Evolutionary conservation across 805 yeast species (phyloP).

Genomic region (Zygoascus flipseniorum): DNA sequence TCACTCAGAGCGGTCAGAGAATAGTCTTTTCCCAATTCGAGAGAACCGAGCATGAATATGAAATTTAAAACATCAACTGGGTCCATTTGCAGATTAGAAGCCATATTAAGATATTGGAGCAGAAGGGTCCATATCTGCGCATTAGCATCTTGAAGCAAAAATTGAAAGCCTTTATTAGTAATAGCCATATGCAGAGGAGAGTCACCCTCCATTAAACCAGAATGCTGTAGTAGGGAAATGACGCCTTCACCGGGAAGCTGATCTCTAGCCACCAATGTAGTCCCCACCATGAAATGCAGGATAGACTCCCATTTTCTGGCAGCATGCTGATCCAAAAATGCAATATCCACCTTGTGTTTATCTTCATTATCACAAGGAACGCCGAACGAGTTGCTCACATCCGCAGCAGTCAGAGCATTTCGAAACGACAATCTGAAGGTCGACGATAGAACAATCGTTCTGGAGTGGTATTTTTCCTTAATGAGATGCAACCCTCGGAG

Average conservation of each 20-base stretch:
- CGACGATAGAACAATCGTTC: constrained; percentile 46
- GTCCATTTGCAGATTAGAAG: constrained; percentile 82
- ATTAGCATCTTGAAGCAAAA: constrained; percentile 82
- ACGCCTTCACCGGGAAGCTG: constrained; percentile 76
- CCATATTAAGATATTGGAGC: constrained; percentile 75
- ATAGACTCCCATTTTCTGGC: constrained; percentile 89
- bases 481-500: constrained; percentile 69
- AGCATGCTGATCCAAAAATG: constrained; percentile 70
- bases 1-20: constrained; percentile 59
- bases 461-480: constrained; percentile 41
- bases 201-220: constrained; percentile 78
- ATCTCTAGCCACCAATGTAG: constrained; percentile 38
- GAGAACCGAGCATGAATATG: constrained; percentile 84
- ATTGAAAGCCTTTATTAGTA: constrained; percentile 91
- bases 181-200: constrained; percentile 41
- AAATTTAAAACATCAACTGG: constrained; percentile 93
- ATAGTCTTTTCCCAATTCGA: constrained; percentile 85
- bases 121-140: constrained; percentile 92
- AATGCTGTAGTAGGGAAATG: constrained; percentile 60
- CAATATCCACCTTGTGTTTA: constrained; percentile 49
- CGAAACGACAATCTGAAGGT: constrained; percentile 68
- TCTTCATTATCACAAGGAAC: constrained; percentile 50
- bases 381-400: constrained; percentile 66
- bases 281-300: constrained; percentile 95
- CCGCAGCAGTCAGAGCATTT: constrained; percentile 78